phyloP scores from a whole-genome alignment of 1,284 basidiomycete genomes.

The Ustilago tritici region DNA sequence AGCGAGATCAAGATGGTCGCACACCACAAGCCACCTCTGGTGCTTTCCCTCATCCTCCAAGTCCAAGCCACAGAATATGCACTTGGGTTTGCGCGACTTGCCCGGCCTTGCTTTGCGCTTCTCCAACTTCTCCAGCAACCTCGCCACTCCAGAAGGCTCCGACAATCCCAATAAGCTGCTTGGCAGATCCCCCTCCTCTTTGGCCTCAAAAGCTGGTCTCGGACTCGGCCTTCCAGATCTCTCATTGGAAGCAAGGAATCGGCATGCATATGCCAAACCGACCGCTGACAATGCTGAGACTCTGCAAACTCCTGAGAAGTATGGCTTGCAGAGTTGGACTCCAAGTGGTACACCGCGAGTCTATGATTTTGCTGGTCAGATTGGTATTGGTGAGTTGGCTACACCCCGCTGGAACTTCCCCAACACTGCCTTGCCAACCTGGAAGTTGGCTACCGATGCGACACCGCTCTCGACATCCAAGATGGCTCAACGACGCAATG shows the following conservation, averaged over 20 bases:
- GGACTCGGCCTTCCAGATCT: slow-evolving; percentile 54
- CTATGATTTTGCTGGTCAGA: slow-evolving; percentile 84
- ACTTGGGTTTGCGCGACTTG: slow-evolving; percentile 40
- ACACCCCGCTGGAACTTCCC: slow-evolving; percentile 86
- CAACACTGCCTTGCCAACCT: slow-evolving; percentile 25
- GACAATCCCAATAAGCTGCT: slow-evolving; percentile 40
- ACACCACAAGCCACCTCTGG: slow-evolving; percentile 32
- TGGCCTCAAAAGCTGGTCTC: slow-evolving; percentile 24
- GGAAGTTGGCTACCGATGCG: slow-evolving; percentile 21
- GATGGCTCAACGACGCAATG: slow-evolving; percentile 26
- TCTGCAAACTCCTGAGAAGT: slow-evolving; percentile 51
- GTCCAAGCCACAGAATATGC: slow-evolving; percentile 33
- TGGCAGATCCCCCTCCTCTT: slow-evolving; percentile 15
- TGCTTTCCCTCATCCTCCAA: slow-evolving; percentile 23
- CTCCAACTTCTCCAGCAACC: slow-evolving; percentile 55
- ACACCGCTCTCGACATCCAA: slow-evolving; percentile 35
- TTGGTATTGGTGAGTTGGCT: slow-evolving; percentile 94
- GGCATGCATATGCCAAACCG: slow-evolving; percentile 3
- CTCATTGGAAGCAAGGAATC: slow-evolving; percentile 15
- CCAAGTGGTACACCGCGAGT: slow-evolving; percentile 38
- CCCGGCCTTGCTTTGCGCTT: slow-evolving; percentile 51
- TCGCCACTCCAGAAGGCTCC: slow-evolving; percentile 41
- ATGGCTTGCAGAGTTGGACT: slow-evolving; percentile 21
- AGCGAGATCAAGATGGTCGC: slow-evolving; percentile 19
- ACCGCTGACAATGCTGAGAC: slow-evolving; percentile 5